phyloP scores from a whole-genome alignment of 352 stramenopile species.

The Phytophthora podocarpi region DNA sequence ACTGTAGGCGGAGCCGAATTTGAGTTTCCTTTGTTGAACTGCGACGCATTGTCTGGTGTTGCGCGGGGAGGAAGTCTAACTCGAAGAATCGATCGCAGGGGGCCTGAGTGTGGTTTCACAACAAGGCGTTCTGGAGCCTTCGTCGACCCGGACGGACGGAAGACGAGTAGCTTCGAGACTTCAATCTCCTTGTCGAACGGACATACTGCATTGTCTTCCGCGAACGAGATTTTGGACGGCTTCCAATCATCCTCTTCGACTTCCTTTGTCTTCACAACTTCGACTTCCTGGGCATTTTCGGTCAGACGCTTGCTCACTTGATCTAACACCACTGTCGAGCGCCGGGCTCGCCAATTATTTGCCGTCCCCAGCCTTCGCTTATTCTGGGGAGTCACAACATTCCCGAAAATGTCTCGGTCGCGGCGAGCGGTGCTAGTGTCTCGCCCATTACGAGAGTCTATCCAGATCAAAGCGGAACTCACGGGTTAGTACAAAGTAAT shows the following conservation, averaged over 20 bases:
- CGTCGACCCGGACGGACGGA: constrained; percentile 18
- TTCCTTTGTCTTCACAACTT: constrained; percentile 15
- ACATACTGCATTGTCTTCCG: constrained; percentile 15
- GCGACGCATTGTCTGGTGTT: neutral
- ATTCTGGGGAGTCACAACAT: constrained; percentile 22
- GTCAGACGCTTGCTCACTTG: constrained; percentile 45
- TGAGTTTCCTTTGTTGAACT: neutral
- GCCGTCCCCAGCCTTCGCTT: constrained; percentile 42
- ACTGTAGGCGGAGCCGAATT: constrained; percentile 18
- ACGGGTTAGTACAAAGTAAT: constrained; percentile 8
- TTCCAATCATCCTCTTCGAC: constrained; percentile 32
- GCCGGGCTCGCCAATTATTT: constrained; percentile 50
- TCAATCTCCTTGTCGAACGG: constrained; percentile 46
- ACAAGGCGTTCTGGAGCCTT: constrained; percentile 17
- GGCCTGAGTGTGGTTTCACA: constrained; percentile 16
- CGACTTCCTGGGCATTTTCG: constrained; percentile 32
- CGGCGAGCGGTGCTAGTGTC: constrained; percentile 19
- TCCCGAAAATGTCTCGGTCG: constrained; percentile 50
- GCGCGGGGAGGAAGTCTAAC: constrained; percentile 4
- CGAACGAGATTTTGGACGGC: constrained; percentile 42
- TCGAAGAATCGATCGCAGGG: constrained; percentile 37
- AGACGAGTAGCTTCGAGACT: constrained; percentile 39
- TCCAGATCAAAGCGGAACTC: constrained; percentile 1
- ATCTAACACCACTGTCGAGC: constrained; percentile 55
- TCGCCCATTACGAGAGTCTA: constrained; percentile 37